Evolutionary conservation across 2,329 filamentous ascomycete species (phyloP).

Genomic region (Microsporum audouinii): DNA sequence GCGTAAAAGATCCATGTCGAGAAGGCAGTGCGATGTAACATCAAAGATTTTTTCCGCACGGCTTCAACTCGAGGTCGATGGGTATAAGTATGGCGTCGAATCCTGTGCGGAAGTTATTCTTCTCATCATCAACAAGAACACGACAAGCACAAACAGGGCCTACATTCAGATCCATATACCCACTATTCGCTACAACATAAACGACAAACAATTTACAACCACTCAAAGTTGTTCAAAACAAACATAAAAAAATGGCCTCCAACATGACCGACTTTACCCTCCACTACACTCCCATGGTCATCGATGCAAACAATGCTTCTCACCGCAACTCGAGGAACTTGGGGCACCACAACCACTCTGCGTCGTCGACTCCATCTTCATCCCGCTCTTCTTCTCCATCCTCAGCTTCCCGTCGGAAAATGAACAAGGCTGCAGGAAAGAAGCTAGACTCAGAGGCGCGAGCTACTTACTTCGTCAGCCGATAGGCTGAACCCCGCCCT

Average conservation of each 20-base stretch:
- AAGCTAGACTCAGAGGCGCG: neutral
- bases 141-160: neutral
- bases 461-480: neutral
- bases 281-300: neutral
- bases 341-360: neutral
- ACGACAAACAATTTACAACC: neutral
- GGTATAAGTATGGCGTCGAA: neutral
- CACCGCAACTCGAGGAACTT: neutral
- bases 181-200: neutral
- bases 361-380: neutral
- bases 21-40: neutral
- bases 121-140: neutral
- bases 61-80: neutral
- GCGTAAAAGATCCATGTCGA: neutral
- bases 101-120: neutral
- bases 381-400: conserved; percentile 1
- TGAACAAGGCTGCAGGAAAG: neutral
- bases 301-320: neutral
- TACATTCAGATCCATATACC: neutral
- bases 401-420: neutral
- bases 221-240: neutral
- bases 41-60: neutral
- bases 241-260: neutral
- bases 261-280: conserved; percentile 4
- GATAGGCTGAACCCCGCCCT: neutral